Base-by-base conservation (phyloP, 768 basidiomycete genomes). In the Lactifluus volemus region DNA sequence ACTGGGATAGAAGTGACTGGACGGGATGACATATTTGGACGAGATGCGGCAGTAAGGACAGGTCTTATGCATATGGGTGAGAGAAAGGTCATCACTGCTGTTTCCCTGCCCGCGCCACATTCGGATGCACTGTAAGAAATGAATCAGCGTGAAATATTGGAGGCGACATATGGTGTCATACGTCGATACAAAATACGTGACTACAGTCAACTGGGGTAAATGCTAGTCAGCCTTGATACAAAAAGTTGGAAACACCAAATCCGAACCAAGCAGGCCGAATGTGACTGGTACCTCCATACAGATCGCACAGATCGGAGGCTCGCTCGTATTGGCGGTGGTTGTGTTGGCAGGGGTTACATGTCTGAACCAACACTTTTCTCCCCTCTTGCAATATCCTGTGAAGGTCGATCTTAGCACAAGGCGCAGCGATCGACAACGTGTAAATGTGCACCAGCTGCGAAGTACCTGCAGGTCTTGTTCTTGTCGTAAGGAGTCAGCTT, bases 161-260 rank as follows among this genome's bases (percentile, higher is more conserved):
- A 32, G n/a, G 21, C 19, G 4, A 51, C 53, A 50, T 38, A 14
- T 3, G 49, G 21, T 36, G 49, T 19, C 78, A 60, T 69, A 89
- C 89, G 61, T 80, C 70, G 41, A 87, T 76, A 69, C 90, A 92
- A 70, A 90, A 92, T 51, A 89, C 74, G 70, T 92, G 90, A 63
- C 79, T 85, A 69, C 90, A 92, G 36, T 83, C 84, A 21, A 71
- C 88, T 90, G n/a, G 42, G 15, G 53, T 11, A 53, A 25, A 38
- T 15, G 49, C 53, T 64, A 68, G 32, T 61, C n/a, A 59, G 61
- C 57, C 42, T 42, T 38, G 36, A 38, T 39, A 59, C 9, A 39
- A 47, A 61, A 32, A 50, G 10, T 1, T 30, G 12, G n/a, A 34
- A 12, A 21, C 1, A 19, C 32, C 17, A n/a, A 38, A 19, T 38